Conservation (phyloP, 176 grass and related monocot genomes). For the Oryza meyeriana region DNA sequence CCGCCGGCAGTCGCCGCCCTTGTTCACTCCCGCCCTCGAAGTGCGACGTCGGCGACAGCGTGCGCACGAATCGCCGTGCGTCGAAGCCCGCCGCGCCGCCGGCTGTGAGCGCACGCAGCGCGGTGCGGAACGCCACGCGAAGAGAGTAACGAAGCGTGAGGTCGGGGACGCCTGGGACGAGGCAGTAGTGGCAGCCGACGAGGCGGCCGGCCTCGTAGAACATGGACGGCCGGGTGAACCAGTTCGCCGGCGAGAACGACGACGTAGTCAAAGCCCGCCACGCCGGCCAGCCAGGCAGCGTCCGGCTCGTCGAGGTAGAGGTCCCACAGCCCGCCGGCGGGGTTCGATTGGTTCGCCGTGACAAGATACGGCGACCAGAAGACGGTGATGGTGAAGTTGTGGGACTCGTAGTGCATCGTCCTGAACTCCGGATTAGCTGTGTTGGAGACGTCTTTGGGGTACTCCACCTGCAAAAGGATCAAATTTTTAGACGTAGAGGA, state of each 20-base stretch:
- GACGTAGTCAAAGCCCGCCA: conserved; percentile 47
- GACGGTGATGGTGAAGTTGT: conserved; percentile 54
- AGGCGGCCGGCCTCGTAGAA: conserved; percentile 42
- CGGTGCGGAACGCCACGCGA: conserved; percentile 34
- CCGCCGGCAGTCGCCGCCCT: conserved; percentile 54
- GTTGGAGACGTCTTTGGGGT: conserved; percentile 23
- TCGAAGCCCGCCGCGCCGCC: background rate
- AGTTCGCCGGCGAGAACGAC: conserved; percentile 59
- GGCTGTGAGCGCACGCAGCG: conserved; percentile 2
- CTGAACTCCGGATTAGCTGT: conserved; percentile 2
- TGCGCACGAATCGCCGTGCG: conserved; percentile 41
- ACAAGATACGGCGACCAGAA: conserved; percentile 75
- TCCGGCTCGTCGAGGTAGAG: conserved; percentile 67
- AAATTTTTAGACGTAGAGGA: too few species aligned
- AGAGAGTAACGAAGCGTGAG: conserved; percentile 41
- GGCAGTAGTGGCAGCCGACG: conserved; percentile 52
- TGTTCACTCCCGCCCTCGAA: conserved; percentile 81
- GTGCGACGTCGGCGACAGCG: conserved; percentile 63
- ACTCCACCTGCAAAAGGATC: conserved; percentile 22
- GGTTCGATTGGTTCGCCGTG: conserved; percentile 18
- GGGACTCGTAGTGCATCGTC: conserved; percentile 7
- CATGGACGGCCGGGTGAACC: conserved; percentile 48
- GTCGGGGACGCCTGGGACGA: conserved; percentile 38
- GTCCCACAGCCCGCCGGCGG: conserved; percentile 34
- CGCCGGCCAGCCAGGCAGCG: conserved; percentile 26